These are phyloP conservation scores for Chytridium lagenaria DNA, from an alignment of 371 early-diverging fungal species.

Conservation along the genomic window DNA sequence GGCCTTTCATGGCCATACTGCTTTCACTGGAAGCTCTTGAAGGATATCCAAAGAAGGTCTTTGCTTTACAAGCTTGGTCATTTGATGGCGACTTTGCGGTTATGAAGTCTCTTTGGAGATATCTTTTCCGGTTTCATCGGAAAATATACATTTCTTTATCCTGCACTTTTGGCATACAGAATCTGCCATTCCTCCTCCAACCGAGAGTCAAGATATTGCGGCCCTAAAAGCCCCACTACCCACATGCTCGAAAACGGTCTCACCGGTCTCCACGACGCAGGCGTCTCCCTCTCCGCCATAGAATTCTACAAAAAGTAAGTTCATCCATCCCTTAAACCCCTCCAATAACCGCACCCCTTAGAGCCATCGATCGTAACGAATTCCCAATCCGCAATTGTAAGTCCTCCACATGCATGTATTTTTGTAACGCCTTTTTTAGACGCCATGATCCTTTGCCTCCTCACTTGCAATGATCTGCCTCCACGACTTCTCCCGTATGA, in stretches of 20 bases:
- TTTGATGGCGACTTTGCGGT: too few species aligned
- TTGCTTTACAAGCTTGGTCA: too few species aligned
- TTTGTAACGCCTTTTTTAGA: slow-evolving; percentile 7
- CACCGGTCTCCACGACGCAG: slow-evolving; percentile 49
- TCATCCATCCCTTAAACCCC: neutral
- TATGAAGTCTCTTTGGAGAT: too few species aligned
- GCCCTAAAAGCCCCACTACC: slow-evolving; percentile 24
- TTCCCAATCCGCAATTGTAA: slow-evolving; percentile 42
- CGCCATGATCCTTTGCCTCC: slow-evolving; percentile 39
- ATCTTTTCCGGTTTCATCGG: too few species aligned
- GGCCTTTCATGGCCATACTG: too few species aligned
- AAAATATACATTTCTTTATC: neutral
- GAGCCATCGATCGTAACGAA: slow-evolving; percentile 33
- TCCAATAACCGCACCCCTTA: slow-evolving; percentile 2
- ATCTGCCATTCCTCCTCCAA: slow-evolving; percentile 20
- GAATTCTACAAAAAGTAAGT: slow-evolving; percentile 30
- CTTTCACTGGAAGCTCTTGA: too few species aligned
- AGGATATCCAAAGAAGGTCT: too few species aligned
- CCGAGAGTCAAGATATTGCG: neutral
- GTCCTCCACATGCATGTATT: neutral
- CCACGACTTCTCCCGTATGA: slow-evolving; percentile 18
- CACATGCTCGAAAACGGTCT: slow-evolving; percentile 38
- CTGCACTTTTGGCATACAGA: neutral
- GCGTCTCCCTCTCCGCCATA: slow-evolving; percentile 32
- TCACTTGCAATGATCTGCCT: neutral